Evolutionary conservation across 108 stramenopile genomes (phyloP).

Genomic region (Fragilariopsis cylindrus): DNA sequence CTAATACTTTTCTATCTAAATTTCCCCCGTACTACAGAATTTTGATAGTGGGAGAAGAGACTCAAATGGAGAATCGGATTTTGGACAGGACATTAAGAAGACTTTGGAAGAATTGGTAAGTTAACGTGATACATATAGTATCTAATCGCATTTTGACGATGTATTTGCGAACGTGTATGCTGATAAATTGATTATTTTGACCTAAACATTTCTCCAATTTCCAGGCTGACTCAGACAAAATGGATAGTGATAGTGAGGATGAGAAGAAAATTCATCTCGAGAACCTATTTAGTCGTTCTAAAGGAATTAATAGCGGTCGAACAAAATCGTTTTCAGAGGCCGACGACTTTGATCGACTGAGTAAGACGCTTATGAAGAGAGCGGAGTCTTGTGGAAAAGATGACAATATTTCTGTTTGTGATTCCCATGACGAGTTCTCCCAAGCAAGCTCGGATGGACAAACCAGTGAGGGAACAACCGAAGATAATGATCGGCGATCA

Average conservation of each 20-base stretch:
- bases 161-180: slow-evolving; percentile 16
- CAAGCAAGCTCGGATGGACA: slow-evolving; percentile 26
- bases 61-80: slow-evolving; percentile 21
- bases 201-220: neutral
- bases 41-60: slow-evolving; percentile 10
- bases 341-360: slow-evolving; percentile 61
- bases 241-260: slow-evolving; percentile 36
- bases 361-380: slow-evolving; percentile 58
- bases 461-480: slow-evolving; percentile 24
- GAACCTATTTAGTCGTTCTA: slow-evolving; percentile 37
- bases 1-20: slow-evolving; percentile 6
- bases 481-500: slow-evolving; percentile 27
- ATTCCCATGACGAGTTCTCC: slow-evolving; percentile 34
- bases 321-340: slow-evolving; percentile 36
- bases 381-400: slow-evolving; percentile 38
- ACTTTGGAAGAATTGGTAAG: neutral
- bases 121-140: slow-evolving; percentile 19
- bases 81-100: neutral
- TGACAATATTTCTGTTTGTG: slow-evolving; percentile 26
- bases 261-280: slow-evolving; percentile 37
- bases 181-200: slow-evolving; percentile 3
- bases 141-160: slow-evolving; percentile 4
- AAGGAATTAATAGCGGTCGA: neutral
- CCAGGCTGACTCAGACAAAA: neutral
- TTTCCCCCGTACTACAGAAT: slow-evolving; percentile 6